Evolutionary conservation across 495 filamentous ascomycete genomes (phyloP), one percentile per base, ranked within the genome.

Genomic region (Daldinia loculata): DNA sequence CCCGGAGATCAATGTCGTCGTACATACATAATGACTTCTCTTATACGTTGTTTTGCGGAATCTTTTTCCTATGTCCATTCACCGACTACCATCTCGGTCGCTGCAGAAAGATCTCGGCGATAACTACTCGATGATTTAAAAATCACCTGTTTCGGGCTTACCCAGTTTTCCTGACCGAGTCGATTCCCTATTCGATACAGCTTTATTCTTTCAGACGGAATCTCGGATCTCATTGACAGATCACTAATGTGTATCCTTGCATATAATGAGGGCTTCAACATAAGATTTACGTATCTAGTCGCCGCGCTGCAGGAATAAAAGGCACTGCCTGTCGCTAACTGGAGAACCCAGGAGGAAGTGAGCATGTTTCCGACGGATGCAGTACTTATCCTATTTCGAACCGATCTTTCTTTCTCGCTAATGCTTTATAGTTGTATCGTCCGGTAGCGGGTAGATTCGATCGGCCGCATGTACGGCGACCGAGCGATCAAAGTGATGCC

Each of bases 21-120:
- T 36, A 61, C 39, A 63, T 57, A 64, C 65, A 65, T 72, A 66
- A 58, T 50, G 52, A 14, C 7, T 38, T 43, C 4, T 72, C 51
- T 65, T 69, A 72, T 69, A 62, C 55, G 29, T 32, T 58, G 43
- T 63, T 14, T 38, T 58, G 55, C 66, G 41, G 66, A 66, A 62
- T 73, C 15, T 50, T 15, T 26, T 60, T 63, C 62, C 58, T 63
- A 59, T 43, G 58, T 63, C 66, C 58, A 63, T 56, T 70, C 52
- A 63, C 63, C 43, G 53, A 60, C 43, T 70, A 36, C 59, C 67
- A 57, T 27, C 57, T 59, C 55, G 24, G 52, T 63, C 51, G 34
- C 38, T 66, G 70, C 70, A 70, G 29, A 70, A 62, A 74, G 55
- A 55, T 67, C 71, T 66, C 70, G 70, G 56, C 61, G 61, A 72